These are phyloP conservation scores for Loxodes magnus DNA, from an alignment of 73 alveolate species.

Conservation along the genomic window DNA sequence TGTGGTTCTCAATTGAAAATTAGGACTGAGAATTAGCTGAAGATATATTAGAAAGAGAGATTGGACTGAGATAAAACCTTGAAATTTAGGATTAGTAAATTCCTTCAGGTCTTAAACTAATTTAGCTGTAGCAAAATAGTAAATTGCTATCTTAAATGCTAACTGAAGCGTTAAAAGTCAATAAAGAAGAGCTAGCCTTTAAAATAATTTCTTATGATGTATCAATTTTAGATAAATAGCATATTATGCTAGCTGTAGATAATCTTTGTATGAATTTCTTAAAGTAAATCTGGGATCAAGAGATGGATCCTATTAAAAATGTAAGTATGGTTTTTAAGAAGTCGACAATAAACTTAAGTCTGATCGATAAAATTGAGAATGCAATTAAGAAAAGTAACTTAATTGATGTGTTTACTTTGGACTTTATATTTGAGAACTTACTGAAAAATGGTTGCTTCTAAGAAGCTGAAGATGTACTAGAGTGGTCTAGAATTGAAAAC, in stretches of 20 bases:
- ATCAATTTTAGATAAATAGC: neutral
- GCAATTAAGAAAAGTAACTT: neutral
- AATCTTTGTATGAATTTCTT: neutral
- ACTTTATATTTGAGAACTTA: neutral
- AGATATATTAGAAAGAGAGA: too few species aligned
- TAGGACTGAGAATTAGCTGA: too few species aligned
- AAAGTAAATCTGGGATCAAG: slow-evolving; percentile 3
- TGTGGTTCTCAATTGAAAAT: too few species aligned
- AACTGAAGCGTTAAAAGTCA: too few species aligned
- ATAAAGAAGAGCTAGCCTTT: too few species aligned
- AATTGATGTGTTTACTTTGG: neutral
- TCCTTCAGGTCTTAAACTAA: too few species aligned
- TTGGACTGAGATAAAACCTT: too few species aligned
- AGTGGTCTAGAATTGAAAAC: slow-evolving; percentile 3
- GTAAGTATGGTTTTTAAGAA: neutral
- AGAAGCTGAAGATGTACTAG: slow-evolving; percentile 7
- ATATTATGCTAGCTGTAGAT: neutral
- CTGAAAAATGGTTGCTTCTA: neutral
- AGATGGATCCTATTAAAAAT: neutral
- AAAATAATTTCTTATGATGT: too few species aligned
- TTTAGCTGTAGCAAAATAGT: too few species aligned
- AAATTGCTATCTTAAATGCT: too few species aligned
- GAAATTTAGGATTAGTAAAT: too few species aligned
- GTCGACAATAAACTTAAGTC: neutral
- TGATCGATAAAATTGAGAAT: slow-evolving; percentile 5